These are phyloP conservation scores for Aureobasidium leucospermi DNA, from an alignment of 2,329 filamentous ascomycete genomes.

Conservation along the genomic window DNA sequence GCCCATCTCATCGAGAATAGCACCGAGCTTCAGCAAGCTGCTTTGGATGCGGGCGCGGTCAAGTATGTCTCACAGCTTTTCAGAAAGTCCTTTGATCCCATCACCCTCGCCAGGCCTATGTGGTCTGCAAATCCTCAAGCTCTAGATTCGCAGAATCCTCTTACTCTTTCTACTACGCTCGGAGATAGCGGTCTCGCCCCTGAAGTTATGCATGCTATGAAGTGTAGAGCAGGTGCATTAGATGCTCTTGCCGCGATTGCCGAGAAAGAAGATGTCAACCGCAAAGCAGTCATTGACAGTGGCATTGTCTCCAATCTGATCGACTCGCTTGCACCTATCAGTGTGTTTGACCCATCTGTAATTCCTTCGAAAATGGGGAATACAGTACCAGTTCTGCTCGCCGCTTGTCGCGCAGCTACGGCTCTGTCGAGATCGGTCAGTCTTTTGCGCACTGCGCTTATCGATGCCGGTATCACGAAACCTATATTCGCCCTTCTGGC, in stretches of 20 bases:
- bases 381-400: slow-evolving; percentile 68
- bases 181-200: slow-evolving; percentile 56
- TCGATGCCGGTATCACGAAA: slow-evolving; percentile 74
- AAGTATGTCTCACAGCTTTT: slow-evolving; percentile 56
- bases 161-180: slow-evolving; percentile 38
- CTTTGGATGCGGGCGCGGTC: slow-evolving; percentile 62
- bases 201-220: slow-evolving; percentile 61
- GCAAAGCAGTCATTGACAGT: slow-evolving; percentile 73
- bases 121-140: slow-evolving; percentile 44
- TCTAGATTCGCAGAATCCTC: slow-evolving; percentile 17
- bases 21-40: slow-evolving; percentile 71
- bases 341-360: background rate
- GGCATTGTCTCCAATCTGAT: slow-evolving; percentile 77
- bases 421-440: slow-evolving; percentile 79
- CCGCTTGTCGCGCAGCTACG: slow-evolving; percentile 74
- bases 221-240: slow-evolving; percentile 66
- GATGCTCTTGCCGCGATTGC: slow-evolving; percentile 76
- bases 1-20: slow-evolving; percentile 73
- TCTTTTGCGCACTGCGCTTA: slow-evolving; percentile 74
- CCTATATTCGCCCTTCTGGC: slow-evolving; percentile 70
- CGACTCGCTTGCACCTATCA: slow-evolving; percentile 64
- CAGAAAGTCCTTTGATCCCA: slow-evolving; percentile 58
- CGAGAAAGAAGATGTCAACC: slow-evolving; percentile 73
- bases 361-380: slow-evolving; percentile 59
- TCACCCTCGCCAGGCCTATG: slow-evolving; percentile 43